A percentile compares a stretch with the other conserved stretches of the same genome.
phyloP scores from a whole-genome alignment of 1,139 yeast species.

The Candida sanyaensis region DNA sequence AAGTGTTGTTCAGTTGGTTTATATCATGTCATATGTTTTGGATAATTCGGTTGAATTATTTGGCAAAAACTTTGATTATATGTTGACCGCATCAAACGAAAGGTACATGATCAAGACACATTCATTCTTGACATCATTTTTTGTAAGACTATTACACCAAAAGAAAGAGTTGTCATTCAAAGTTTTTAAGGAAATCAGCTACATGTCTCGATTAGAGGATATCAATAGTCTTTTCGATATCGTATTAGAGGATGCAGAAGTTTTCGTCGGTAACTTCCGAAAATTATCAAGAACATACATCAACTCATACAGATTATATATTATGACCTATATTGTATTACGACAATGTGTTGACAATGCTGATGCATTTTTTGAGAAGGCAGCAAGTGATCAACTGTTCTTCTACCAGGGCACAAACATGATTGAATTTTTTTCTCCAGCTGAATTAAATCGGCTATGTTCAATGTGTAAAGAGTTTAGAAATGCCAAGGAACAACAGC shows the following conservation, averaged over 20 bases:
- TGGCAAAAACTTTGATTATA: constrained; percentile 43
- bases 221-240: constrained; percentile 37
- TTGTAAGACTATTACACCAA: constrained; percentile 43
- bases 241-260: constrained; percentile 42
- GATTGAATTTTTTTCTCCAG: constrained; percentile 39
- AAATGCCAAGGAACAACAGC: constrained; percentile 38
- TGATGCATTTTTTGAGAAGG: constrained; percentile 36
- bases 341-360: constrained; percentile 48
- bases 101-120: constrained; percentile 47
- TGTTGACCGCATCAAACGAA: constrained; percentile 42
- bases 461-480: constrained; percentile 44
- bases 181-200: constrained; percentile 21
- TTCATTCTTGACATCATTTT: constrained; percentile 41
- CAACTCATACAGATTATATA: constrained; percentile 44
- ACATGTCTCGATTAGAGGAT: constrained; percentile 32
- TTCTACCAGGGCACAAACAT: constrained; percentile 43
- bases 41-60: constrained; percentile 47
- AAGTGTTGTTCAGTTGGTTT: constrained; percentile 46
- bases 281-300: constrained; percentile 40
- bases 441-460: constrained; percentile 39
- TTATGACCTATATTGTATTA: constrained; percentile 44
- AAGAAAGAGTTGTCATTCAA: constrained; percentile 35
- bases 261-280: constrained; percentile 47
- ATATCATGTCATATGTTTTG: constrained; percentile 46
- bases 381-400: constrained; percentile 28